Percentiles rank a stretch among this genome's conserved stretches.
Conservation (phyloP, 345 rosid species). For the Moricandia arvensis region DNA sequence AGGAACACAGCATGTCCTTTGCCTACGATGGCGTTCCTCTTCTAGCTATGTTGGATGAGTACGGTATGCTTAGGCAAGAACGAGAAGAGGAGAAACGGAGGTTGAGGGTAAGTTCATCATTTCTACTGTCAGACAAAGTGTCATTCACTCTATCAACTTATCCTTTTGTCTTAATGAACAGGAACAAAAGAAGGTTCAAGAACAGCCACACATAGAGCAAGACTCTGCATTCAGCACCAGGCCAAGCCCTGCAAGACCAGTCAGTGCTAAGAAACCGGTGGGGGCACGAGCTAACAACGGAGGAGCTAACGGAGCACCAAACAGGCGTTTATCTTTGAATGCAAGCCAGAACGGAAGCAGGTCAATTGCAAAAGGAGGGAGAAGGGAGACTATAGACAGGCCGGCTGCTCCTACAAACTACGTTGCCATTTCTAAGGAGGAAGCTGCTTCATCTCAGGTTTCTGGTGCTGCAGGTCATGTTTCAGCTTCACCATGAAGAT, state of each 20-base stretch:
- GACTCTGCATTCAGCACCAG: conserved; percentile 66
- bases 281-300: conserved; percentile 72
- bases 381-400: conserved; percentile 63
- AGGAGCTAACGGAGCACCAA: conserved; percentile 76
- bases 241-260: conserved; percentile 91
- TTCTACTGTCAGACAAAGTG: neutral
- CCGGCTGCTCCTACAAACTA: conserved; percentile 72
- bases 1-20: conserved; percentile 65
- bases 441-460: conserved; percentile 59
- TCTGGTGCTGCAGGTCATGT: conserved; percentile 60
- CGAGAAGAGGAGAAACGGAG: conserved; percentile 95
- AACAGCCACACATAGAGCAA: conserved; percentile 79
- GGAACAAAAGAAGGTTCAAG: conserved; percentile 89
- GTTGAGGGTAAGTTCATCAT: conserved; percentile 50
- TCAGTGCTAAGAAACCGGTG: conserved; percentile 58
- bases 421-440: conserved; percentile 82
- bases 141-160: neutral
- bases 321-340: conserved; percentile 77
- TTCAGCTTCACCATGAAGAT: conserved; percentile 74
- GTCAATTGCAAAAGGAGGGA: conserved; percentile 66
- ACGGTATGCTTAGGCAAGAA: conserved; percentile 96
- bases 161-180: conserved; percentile 13
- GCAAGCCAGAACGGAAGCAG: conserved; percentile 76
- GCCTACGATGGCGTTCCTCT: conserved; percentile 95
- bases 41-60: conserved; percentile 96